Conservation (phyloP, 352 stramenopile genomes). For the Blastocystis sp. region DNA sequence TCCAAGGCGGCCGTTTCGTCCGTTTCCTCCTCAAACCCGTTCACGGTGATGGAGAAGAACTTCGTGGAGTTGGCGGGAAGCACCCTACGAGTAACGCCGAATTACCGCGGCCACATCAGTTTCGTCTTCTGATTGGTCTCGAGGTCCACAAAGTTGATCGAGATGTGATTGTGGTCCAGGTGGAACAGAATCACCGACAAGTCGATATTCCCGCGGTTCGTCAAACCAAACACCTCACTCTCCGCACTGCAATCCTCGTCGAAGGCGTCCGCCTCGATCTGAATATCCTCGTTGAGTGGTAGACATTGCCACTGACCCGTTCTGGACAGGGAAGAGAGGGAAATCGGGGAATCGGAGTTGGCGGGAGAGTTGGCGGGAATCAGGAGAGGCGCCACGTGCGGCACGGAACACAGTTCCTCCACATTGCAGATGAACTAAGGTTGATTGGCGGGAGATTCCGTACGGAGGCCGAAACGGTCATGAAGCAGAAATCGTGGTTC, state of each 20-base stretch:
- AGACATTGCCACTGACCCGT: constrained; percentile 1
- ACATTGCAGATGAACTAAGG: constrained; percentile 48
- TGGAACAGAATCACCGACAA: constrained; percentile 42
- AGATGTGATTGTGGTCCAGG: background rate
- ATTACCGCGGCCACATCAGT: background rate
- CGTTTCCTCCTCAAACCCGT: background rate
- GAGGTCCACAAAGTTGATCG: constrained; percentile 23
- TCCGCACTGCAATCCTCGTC: background rate
- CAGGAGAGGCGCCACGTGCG: background rate
- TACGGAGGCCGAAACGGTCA: constrained; percentile 50
- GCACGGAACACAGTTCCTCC: background rate
- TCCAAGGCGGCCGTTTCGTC: background rate
- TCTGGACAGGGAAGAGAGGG: background rate
- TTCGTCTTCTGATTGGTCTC: constrained; percentile 27
- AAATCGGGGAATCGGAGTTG: background rate
- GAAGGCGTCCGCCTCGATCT: constrained; percentile 15
- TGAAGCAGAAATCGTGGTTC: constrained; percentile 49
- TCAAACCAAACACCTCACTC: constrained; percentile 13
- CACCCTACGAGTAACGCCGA: background rate
- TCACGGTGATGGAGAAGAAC: constrained; percentile 14
- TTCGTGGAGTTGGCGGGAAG: constrained; percentile 2
- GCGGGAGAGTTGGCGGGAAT: background rate
- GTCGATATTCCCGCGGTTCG: constrained; percentile 51
- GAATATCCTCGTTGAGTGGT: background rate
- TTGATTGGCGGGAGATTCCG: background rate